Base-by-base conservation (phyloP, 345 rosid genomes). In the Rhizophora mangle region DNA sequence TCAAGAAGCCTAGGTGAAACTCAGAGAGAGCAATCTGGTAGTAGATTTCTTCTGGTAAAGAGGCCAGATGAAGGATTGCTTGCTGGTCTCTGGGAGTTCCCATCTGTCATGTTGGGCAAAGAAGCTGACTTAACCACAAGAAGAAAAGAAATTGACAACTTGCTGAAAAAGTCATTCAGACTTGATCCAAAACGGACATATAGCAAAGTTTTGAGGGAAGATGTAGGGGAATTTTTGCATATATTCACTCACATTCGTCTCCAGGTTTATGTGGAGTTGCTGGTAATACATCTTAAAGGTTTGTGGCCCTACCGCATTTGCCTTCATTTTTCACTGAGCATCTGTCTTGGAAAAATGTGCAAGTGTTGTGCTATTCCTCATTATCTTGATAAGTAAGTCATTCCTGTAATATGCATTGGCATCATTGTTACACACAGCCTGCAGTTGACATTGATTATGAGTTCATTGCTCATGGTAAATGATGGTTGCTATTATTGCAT, bases 81-180 rank as follows among this genome's bases (percentile, higher is more conserved):
- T 74, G 97, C 97, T 64, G 96, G 98, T 76, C 95, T 94, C 39
- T 91, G 97, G 98, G 98, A 94, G 85, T 94, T 94, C 71, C 97
- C 98, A 39, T 81, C 90, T 36, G 84, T 88, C 71, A 70, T 65
- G 51, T 62, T 91, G 76, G 80, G 78, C 30, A 73, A 84, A 70
- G 96, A 87, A 75, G 73, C 80, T 61, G 81, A 82, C 73, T 76
- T 81, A 62, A 51, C 79, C 37, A 63, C 49, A 20, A 88, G 97
- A 84, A 87, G 90, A 79, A 78, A 83, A 51, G 84, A 73, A 26
- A 82, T 81, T 57, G 86, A 94, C 75, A 32, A 67, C 37, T 81
- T 81, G 75, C 73, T 94, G 74, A 86, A 80, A 77, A 82, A 86
- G 73, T 69, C 86, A 15, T 91, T 88, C 75, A 77, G 79, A 68